phyloP scores from a whole-genome alignment of 2,329 filamentous ascomycete species.

The Penicillium hesseltinei region DNA sequence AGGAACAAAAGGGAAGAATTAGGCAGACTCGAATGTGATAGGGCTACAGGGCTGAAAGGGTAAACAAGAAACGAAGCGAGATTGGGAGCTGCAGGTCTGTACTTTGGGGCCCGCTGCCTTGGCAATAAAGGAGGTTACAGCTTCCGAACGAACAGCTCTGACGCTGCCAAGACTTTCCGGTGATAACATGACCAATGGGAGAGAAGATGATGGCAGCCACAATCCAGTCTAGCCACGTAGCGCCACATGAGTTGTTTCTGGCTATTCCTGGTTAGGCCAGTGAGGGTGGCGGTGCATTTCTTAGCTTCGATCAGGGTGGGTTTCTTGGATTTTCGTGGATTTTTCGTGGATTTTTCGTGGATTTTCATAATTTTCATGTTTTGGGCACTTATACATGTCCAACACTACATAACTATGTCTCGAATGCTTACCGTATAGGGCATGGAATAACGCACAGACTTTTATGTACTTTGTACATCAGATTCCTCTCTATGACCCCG shows the following conservation, averaged over 20 bases:
- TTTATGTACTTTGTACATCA: background rate
- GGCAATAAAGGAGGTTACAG: slow-evolving; percentile 3
- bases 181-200: background rate
- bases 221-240: slow-evolving; percentile 14
- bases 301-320: slow-evolving; percentile 1
- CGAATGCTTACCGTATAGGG: background rate
- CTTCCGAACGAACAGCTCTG: slow-evolving; percentile 11
- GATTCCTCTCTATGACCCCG: background rate
- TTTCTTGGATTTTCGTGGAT: background rate
- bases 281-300: background rate
- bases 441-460: background rate
- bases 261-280: background rate
- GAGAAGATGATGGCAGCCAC: background rate
- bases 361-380: background rate
- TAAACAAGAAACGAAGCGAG: slow-evolving; percentile 17
- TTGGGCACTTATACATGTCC: background rate
- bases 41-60: slow-evolving; percentile 27
- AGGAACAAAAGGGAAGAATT: slow-evolving; percentile 4
- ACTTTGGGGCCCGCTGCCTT: slow-evolving; percentile 7
- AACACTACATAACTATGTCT: background rate
- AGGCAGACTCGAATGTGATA: slow-evolving; percentile 14
- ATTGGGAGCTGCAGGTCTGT: slow-evolving; percentile 15
- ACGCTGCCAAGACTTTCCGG: slow-evolving; percentile 21
- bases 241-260: slow-evolving; percentile 14
- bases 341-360: background rate